Evolutionary conservation across 345 rosid species (phyloP).

Genomic region (Physaria fendleri): DNA sequence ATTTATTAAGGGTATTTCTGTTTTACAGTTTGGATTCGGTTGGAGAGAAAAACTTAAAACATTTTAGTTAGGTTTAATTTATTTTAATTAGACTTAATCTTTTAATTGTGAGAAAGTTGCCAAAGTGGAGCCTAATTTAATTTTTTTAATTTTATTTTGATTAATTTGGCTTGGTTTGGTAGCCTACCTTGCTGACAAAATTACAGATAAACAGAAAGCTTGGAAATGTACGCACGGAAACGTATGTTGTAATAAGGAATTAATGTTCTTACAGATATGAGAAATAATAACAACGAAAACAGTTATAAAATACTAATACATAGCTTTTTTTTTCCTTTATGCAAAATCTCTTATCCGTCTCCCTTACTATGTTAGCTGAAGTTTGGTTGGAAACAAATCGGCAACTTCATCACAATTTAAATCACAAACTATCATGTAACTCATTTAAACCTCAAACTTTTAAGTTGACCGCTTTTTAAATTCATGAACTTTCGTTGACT

Average conservation of each 20-base stretch:
- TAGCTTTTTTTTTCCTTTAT: not conserved
- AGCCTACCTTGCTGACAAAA: constrained; percentile 6
- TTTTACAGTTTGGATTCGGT: not conserved
- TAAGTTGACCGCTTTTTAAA: too few species aligned
- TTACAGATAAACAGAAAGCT: not conserved
- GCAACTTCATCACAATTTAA: constrained; percentile 2
- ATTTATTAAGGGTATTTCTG: not conserved
- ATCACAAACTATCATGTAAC: too few species aligned
- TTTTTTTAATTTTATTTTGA: too few species aligned
- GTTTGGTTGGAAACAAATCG: constrained; percentile 24
- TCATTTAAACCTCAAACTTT: too few species aligned
- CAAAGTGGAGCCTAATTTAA: not conserved
- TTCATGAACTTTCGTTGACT: too few species aligned
- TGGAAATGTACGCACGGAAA: not conserved
- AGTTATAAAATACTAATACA: not conserved
- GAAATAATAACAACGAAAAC: not conserved
- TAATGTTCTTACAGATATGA: not conserved
- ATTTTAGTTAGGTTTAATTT: not conserved
- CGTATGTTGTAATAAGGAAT: constrained; percentile 2
- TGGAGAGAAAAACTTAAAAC: not conserved
- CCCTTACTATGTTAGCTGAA: constrained; percentile 24
- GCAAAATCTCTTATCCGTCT: constrained; percentile 12
- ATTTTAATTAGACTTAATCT: not conserved
- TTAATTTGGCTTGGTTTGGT: constrained; percentile 16
- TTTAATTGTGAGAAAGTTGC: not conserved